Base-by-base conservation (phyloP, 1,284 basidiomycete species). In the Athelia sp. region DNA sequence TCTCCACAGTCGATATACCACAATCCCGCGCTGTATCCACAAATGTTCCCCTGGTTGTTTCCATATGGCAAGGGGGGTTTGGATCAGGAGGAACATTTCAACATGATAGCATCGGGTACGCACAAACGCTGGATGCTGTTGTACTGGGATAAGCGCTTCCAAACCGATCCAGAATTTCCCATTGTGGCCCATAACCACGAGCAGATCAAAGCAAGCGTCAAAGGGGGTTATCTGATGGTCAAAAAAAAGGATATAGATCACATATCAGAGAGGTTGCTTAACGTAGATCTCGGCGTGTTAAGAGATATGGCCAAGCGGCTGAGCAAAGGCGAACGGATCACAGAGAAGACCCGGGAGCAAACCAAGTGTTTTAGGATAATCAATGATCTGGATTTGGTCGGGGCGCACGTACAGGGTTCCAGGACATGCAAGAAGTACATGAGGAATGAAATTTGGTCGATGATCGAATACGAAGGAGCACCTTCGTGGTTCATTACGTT, bases 161-260 rank as follows among this genome's bases (percentile, higher is more conserved):
- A 73, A 45, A 43, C 35, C 0, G 71, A 72, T 48, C 21, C 51
- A 1, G 49, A 57, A 14, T 74, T 72, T 55, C 57, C 65, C 13
- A 21, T 74, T 22, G 55, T 72, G n/a, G 67, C 65, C 0, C 71
- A 73, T 31, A 71, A 67, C 54, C 66, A 73, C 50, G 53, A 67
- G 26, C 71, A 73, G 51, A 64, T 74, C 0, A 68, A 62, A 43
- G 36, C 52, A 0, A 50, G 51, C 18, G 55, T 56, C 1, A 55
- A 47, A 6, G 61, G 57, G 3, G 62, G 67, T 3, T 70, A 61
- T 53, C 31, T 73, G 1, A 21, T 67, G 0, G 58, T 59, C 1
- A 51, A 66, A 15, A 57, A 56, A 35, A 17, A 36, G 4, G 51
- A 58, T 11, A 60, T 63, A 50, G 10, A 46, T 2, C n/a, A 53